Conservation (phyloP, 495 filamentous ascomycete species). For the Xeromyces bisporus region DNA sequence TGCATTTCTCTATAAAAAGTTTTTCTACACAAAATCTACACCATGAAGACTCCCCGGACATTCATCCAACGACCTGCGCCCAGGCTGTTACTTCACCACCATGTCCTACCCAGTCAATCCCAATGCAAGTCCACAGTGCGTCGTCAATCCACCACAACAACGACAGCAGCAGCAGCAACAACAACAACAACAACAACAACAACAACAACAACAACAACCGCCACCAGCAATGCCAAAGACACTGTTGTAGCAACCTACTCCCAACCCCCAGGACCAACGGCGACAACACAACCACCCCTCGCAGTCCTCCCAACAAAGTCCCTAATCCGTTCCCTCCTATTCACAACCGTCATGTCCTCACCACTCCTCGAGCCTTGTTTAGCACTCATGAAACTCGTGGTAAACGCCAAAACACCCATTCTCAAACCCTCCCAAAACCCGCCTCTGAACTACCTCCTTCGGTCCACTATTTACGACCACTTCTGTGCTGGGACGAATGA, state of each 20-base stretch:
- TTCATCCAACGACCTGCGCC: no score
- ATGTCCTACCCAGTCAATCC: no score
- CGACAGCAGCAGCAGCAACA: no score
- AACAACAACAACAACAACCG: no score
- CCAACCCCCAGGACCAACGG: not conserved
- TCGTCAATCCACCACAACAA: no score
- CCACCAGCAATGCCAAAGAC: not conserved
- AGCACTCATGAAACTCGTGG: constrained; percentile 41
- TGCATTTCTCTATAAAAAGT: no score
- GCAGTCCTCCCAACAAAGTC: constrained; percentile 48
- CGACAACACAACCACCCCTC: constrained; percentile 27
- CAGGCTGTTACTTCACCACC: no score
- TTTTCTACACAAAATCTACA: no score
- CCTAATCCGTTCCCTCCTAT: constrained; percentile 55
- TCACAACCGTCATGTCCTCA: constrained; percentile 59
- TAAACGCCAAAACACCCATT: constrained; percentile 39
- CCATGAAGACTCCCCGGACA: no score
- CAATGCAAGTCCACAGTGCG: no score
- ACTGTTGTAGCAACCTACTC: not conserved
- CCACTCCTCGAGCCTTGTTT: constrained; percentile 50
- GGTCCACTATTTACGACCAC: constrained; percentile 67
- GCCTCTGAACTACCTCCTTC: constrained; percentile 39
- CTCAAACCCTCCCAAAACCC: constrained; percentile 42
- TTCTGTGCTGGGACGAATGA: constrained; percentile 65
- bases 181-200: no score